These are phyloP conservation scores for Camellia oleifera DNA, from an alignment of 179 eudicot species.

Conservation along the genomic window DNA sequence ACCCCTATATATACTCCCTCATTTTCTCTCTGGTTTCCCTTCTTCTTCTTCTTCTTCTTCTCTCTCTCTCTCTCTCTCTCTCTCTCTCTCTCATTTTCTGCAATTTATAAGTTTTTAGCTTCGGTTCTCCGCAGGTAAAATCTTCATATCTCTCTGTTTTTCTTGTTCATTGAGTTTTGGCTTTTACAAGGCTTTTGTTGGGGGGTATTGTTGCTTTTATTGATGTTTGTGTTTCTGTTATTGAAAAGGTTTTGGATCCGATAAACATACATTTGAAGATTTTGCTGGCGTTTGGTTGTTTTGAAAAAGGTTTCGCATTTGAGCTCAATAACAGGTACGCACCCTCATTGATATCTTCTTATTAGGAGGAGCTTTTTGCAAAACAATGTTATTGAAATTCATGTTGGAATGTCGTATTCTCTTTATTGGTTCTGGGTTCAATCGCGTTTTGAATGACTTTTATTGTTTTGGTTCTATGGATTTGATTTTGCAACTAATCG, in stretches of 20 bases:
- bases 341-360: not conserved
- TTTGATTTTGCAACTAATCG: not conserved
- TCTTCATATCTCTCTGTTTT: not conserved
- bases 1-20: not conserved
- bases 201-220: not conserved
- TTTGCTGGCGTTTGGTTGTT: not conserved
- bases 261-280: slow-evolving; percentile 3
- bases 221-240: not conserved
- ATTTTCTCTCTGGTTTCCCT: too few species aligned
- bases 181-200: not conserved
- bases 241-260: not conserved
- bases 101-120: slow-evolving; percentile 11
- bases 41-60: not conserved
- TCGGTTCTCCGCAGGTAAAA: slow-evolving; percentile 8
- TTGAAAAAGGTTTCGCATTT: not conserved
- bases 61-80: not conserved
- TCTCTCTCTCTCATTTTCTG: slow-evolving; percentile 17
- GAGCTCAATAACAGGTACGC: slow-evolving; percentile 1
- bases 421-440: not conserved
- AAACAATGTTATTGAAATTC: not conserved
- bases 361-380: not conserved
- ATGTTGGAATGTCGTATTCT: not conserved
- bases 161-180: slow-evolving; percentile 14
- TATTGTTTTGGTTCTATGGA: not conserved
- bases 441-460: not conserved